Evolutionary conservation across 208 protist species (phyloP), one percentile per base, ranked within the genome.

Genomic region (Strigomonas oncopelti): DNA sequence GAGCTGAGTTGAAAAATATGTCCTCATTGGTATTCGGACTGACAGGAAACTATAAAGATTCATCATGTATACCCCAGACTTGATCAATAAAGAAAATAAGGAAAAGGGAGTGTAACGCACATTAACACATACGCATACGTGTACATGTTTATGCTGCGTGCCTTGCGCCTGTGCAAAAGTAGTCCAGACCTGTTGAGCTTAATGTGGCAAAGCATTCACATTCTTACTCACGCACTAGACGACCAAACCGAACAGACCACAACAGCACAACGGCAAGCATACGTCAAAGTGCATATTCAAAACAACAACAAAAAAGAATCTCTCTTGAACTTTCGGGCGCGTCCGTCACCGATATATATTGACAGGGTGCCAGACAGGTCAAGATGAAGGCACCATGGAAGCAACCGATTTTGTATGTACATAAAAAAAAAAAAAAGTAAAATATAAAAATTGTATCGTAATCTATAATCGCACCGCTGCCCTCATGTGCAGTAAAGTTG

Each of bases 41-140:
- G 70, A 70, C 70, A 70, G 70, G 70, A 75, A 70, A 75, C 70
- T 69, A 65, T 48, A 58, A 69, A 65, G 58, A 65, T 68, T 69
- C 70, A 70, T 75, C 70, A 69, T 61, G 70, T 48, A 68, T 22
- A 29, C 13, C 52, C 4, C 52, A 4, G 4, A 56, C 8, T 24
- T 24, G 13, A 4, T 56, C 5, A 14, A 56, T 0, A 28, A 56
- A 3, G 28, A 78, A 9, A 48, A 74, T 11, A n/a, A 74, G 65
- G 16, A 73, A 1, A 53, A 67, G 27, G 27, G 58, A n/a, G n/a
- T n/a, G n/a, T n/a, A n/a, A n/a, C n/a, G n/a, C n/a, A n/a, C n/a
- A n/a, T n/a, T n/a, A n/a, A n/a, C n/a, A n/a, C n/a, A n/a, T n/a
- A n/a, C n/a, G n/a, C n/a, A n/a, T n/a, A n/a, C n/a, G n/a, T n/a